Conservation (phyloP, 2,329 filamentous ascomycete species). For the Aspergillus tubingensis region DNA sequence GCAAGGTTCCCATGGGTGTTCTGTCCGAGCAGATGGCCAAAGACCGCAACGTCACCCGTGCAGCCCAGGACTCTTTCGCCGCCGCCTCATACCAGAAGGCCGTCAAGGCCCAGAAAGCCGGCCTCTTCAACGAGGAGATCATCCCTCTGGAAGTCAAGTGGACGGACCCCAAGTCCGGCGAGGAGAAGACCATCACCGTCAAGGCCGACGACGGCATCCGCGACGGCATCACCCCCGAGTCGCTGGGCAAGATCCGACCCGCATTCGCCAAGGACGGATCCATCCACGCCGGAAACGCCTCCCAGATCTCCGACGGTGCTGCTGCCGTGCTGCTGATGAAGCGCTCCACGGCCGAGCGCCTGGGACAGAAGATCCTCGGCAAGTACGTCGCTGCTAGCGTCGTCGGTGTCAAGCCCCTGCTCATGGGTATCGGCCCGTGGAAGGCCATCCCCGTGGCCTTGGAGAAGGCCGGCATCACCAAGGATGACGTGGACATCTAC, state of each 20-base stretch:
- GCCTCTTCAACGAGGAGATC: conserved; percentile 94
- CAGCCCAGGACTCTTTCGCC: conserved; percentile 86
- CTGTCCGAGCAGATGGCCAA: conserved; percentile 94
- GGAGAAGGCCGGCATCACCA: conserved; percentile 79
- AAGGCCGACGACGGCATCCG: conserved; percentile 85
- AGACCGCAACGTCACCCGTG: conserved; percentile 71
- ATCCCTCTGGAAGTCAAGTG: conserved; percentile 81
- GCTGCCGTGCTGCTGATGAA: conserved; percentile 96
- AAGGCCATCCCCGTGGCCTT: conserved; percentile 93
- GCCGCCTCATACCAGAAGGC: conserved; percentile 93
- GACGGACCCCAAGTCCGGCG: conserved; percentile 86
- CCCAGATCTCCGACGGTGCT: conserved; percentile 92
- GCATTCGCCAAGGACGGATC: conserved; percentile 89
- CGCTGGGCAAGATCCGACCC: conserved; percentile 83
- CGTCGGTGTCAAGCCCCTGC: conserved; percentile 84
- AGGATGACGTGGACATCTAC: conserved; percentile 91
- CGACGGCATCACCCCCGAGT: conserved; percentile 80
- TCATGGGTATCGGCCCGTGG: conserved; percentile 96
- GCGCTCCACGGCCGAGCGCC: conserved; percentile 81
- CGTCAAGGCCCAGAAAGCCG: conserved; percentile 75
- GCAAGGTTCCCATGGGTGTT: conserved; percentile 96
- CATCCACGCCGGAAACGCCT: conserved; percentile 96
- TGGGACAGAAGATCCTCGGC: conserved; percentile 85
- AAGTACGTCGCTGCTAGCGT: conserved; percentile 87
- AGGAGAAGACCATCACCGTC: conserved; percentile 81